These are phyloP conservation scores for Helotiales sp. DNA, from an alignment of 2,329 filamentous ascomycete species.

Conservation along the genomic window DNA sequence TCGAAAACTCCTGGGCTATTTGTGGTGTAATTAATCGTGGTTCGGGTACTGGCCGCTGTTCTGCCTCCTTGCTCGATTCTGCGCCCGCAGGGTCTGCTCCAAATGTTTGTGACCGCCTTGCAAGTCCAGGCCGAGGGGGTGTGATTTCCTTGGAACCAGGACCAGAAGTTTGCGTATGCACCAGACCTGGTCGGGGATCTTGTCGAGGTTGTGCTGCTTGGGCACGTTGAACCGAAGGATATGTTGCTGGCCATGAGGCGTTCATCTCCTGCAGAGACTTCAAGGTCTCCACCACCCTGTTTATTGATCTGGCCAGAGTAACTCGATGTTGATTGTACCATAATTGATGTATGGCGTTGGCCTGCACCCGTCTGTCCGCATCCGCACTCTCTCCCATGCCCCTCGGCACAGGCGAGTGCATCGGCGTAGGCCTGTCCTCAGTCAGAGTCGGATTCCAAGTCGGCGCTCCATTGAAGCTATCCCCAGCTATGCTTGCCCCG, in stretches of 20 bases:
- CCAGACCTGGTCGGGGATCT: constrained; percentile 64
- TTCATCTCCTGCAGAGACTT: constrained; percentile 89
- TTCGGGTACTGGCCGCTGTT: constrained; percentile 65
- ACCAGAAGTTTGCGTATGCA: constrained; percentile 65
- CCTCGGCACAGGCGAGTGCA: constrained; percentile 44
- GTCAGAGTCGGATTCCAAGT: constrained; percentile 53
- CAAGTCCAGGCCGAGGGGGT: constrained; percentile 53
- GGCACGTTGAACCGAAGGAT: constrained; percentile 79
- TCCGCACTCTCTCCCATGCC: constrained; percentile 51
- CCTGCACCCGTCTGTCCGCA: constrained; percentile 69
- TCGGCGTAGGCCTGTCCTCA: constrained; percentile 52
- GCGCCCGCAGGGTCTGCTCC: constrained; percentile 59
- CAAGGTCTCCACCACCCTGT: constrained; percentile 81
- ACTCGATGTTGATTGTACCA: constrained; percentile 94
- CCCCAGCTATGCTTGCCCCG: constrained; percentile 76
- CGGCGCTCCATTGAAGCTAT: constrained; percentile 53
- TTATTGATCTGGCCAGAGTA: constrained; percentile 85
- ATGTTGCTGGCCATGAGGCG: constrained; percentile 89
- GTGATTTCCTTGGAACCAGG: constrained; percentile 40
- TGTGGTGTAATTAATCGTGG: constrained; percentile 88
- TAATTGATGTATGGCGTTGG: constrained; percentile 87
- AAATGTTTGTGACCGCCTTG: constrained; percentile 76
- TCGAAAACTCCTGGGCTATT: constrained; percentile 93
- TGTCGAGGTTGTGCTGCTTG: constrained; percentile 51
- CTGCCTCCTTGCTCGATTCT: constrained; percentile 76